These are phyloP conservation scores for Macrolepiota fuliginosa DNA, from an alignment of 768 basidiomycete genomes.

Conservation along the genomic window DNA sequence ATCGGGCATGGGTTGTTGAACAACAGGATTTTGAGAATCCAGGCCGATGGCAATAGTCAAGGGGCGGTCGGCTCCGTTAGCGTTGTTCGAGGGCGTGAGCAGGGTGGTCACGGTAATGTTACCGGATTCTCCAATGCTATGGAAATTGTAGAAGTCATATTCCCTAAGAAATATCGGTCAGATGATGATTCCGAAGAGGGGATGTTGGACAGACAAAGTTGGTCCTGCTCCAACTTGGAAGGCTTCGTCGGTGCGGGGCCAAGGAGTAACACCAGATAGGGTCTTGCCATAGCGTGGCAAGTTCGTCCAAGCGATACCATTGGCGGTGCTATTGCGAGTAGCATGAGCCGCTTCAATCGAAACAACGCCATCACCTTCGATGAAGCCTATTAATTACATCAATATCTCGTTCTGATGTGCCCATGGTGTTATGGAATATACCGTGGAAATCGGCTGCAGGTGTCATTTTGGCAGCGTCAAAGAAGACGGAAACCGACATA, in stretches of 20 bases:
- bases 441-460: conserved; percentile 47
- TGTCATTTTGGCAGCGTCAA: conserved; percentile 32
- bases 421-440: conserved; percentile 16
- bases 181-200: neutral
- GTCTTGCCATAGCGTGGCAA: conserved; percentile 60
- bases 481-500: conserved; percentile 27
- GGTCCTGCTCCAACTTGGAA: conserved; percentile 64
- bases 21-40: conserved; percentile 38
- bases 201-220: conserved; percentile 37
- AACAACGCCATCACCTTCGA: conserved; percentile 60
- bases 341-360: conserved; percentile 66
- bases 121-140: conserved; percentile 36
- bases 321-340: conserved; percentile 42
- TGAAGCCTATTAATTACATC: conserved; percentile 38
- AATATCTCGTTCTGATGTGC: neutral
- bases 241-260: conserved; percentile 49
- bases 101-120: conserved; percentile 46
- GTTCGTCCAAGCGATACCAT: conserved; percentile 54
- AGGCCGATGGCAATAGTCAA: conserved; percentile 49
- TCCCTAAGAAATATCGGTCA: conserved; percentile 33
- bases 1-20: conserved; percentile 39
- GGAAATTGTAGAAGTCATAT: conserved; percentile 65
- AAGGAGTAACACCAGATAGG: conserved; percentile 57
- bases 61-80: conserved; percentile 44
- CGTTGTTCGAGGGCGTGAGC: conserved; percentile 53